phyloP scores from a whole-genome alignment of 495 filamentous ascomycete species.

The Penicillium lagena region DNA sequence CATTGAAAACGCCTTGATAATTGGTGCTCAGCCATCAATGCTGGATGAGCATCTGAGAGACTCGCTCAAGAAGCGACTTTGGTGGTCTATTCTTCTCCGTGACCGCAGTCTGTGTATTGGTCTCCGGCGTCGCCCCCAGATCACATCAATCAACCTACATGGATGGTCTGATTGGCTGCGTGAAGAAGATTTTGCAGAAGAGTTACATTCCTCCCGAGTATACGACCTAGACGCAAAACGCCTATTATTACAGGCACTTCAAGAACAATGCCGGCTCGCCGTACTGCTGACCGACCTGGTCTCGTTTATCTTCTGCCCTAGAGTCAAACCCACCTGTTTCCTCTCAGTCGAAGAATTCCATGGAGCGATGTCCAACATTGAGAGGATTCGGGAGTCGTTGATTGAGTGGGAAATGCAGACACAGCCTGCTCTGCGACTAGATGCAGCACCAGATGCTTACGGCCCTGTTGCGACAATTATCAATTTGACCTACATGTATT shows the following conservation, averaged over 20 bases:
- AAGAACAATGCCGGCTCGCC: constrained; percentile 39
- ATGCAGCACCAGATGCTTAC: neutral
- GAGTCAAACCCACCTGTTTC: constrained; percentile 4
- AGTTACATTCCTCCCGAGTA: constrained; percentile 34
- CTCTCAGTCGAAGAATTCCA: constrained; percentile 10
- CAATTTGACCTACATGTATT: constrained; percentile 45
- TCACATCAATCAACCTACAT: constrained; percentile 33
- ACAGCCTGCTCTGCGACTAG: neutral
- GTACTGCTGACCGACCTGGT: constrained; percentile 40
- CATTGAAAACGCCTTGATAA: constrained; percentile 40
- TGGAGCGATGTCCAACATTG: constrained; percentile 5
- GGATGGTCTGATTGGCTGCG: constrained; percentile 22
- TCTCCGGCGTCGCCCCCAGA: constrained; percentile 39
- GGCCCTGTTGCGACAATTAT: constrained; percentile 33
- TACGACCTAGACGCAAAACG: constrained; percentile 36
- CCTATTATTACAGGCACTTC: constrained; percentile 32
- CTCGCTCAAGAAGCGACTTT: constrained; percentile 35
- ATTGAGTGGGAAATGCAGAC: constrained; percentile 14
- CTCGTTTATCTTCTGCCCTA: constrained; percentile 31
- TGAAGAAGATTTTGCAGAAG: constrained; percentile 35
- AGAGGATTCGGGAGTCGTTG: constrained; percentile 11
- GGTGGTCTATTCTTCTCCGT: constrained; percentile 46
- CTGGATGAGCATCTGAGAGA: constrained; percentile 8
- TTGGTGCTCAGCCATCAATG: constrained; percentile 26
- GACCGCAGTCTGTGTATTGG: constrained; percentile 44